Conservation (phyloP, 345 rosid genomes). For the Passiflora organensis region DNA sequence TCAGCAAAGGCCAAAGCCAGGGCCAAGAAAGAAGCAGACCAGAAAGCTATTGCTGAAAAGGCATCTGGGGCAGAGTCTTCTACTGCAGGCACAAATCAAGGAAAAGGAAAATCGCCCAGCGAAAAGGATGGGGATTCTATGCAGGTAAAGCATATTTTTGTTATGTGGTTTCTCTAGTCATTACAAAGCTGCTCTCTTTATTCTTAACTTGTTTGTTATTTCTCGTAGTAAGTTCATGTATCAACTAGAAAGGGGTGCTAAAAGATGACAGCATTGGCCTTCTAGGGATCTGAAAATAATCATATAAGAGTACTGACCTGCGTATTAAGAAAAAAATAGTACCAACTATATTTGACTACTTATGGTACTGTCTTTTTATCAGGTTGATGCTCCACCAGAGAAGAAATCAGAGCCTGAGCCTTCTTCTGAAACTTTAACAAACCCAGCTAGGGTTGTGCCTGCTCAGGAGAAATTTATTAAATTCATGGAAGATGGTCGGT, state of each 20-base stretch:
- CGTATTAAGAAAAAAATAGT: no score
- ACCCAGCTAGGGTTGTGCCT: conserved; percentile 97
- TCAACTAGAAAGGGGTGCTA: no score
- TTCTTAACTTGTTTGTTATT: no score
- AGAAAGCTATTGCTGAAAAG: conserved; percentile 74
- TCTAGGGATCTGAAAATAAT: no score
- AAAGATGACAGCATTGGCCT: no score
- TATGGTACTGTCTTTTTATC: conserved; percentile 5
- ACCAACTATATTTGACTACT: neutral
- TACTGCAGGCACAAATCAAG: conserved; percentile 29
- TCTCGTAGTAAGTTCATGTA: no score
- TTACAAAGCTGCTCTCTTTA: no score
- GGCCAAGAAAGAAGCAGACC: conserved; percentile 97
- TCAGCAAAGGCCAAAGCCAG: conserved; percentile 93
- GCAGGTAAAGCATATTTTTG: conserved; percentile 47
- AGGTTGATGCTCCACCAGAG: conserved; percentile 80
- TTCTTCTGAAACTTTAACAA: conserved; percentile 72
- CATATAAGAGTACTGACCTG: no score
- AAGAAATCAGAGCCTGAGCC: conserved; percentile 92
- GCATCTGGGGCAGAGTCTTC: conserved; percentile 43
- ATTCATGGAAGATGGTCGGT: conserved; percentile 82
- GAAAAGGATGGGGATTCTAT: conserved; percentile 92
- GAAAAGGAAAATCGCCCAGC: conserved; percentile 64
- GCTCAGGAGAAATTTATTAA: conserved; percentile 83
- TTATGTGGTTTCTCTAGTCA: neutral